Conservation (phyloP, 1,139 yeast species). For the Taphrina betulina region DNA sequence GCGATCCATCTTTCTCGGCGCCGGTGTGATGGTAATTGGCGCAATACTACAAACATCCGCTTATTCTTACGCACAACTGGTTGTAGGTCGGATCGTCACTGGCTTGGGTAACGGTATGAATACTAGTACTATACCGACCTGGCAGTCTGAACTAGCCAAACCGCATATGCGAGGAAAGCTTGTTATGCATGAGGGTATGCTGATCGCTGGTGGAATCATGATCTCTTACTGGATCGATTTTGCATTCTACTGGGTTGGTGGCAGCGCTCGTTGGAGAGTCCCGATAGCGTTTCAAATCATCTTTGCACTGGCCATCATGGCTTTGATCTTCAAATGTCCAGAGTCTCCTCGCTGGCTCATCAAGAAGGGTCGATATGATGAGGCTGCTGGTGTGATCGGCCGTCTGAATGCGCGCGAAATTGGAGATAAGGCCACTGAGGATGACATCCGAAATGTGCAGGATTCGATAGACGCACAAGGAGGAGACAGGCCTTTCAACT, state of each 20-base stretch:
- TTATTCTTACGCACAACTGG: slow-evolving; percentile 62
- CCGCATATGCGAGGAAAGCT: slow-evolving; percentile 54
- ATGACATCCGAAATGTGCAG: too few species aligned
- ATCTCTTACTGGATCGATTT: slow-evolving; percentile 33
- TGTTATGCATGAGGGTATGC: slow-evolving; percentile 48
- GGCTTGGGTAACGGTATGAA: slow-evolving; percentile 46
- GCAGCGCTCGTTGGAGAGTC: slow-evolving; percentile 34
- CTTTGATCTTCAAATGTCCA: slow-evolving; percentile 44
- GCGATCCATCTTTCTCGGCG: slow-evolving; percentile 59
- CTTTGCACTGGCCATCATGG: slow-evolving; percentile 40
- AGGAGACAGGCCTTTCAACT: slow-evolving; percentile 57
- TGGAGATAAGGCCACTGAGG: slow-evolving; percentile 43
- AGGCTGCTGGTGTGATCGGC: slow-evolving; percentile 55
- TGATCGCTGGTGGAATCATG: slow-evolving; percentile 41
- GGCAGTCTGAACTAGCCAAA: background rate
- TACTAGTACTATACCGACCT: slow-evolving; percentile 7
- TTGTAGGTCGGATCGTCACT: slow-evolving; percentile 71
- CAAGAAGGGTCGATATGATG: slow-evolving; percentile 48
- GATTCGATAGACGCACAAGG: slow-evolving; percentile 55
- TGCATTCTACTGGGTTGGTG: too few species aligned
- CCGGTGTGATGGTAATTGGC: slow-evolving; percentile 61
- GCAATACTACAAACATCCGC: slow-evolving; percentile 62
- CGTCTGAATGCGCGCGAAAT: too few species aligned
- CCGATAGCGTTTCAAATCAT: slow-evolving; percentile 39
- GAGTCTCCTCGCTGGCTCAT: slow-evolving; percentile 57